A percentile compares a stretch with the other conserved stretches of the same genome.
Conservation (phyloP, 441 rosid species). For the Aleurites moluccanus region DNA sequence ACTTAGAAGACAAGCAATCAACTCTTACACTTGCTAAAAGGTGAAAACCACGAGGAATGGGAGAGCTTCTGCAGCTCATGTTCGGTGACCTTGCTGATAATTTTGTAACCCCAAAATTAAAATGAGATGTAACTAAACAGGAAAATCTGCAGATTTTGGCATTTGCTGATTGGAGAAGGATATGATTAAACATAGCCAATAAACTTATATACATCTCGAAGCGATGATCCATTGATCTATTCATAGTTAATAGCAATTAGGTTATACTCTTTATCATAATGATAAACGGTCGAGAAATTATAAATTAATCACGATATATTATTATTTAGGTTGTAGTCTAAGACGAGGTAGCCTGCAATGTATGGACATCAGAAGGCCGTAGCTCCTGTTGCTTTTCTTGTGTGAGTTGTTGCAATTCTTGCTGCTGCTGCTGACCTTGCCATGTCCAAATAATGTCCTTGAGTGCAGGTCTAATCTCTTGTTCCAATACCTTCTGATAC, state of each 20-base stretch:
- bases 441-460: slow-evolving; percentile 80
- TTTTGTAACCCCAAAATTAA: not conserved
- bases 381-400: slow-evolving; percentile 20
- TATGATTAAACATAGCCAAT: not conserved
- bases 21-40: not conserved
- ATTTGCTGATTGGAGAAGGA: not conserved
- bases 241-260: not conserved
- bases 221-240: not conserved
- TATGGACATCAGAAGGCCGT: slow-evolving; percentile 19
- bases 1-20: not conserved
- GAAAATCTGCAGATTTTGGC: not conserved
- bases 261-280: not conserved
- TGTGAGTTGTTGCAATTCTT: slow-evolving; percentile 11
- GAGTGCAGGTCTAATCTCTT: slow-evolving; percentile 66
- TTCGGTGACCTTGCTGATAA: not conserved
- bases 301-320: too few species aligned
- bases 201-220: not conserved
- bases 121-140: not conserved
- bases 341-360: slow-evolving; percentile 20
- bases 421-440: slow-evolving; percentile 57
- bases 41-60: not conserved
- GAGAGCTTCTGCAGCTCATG: not conserved
- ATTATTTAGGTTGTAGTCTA: not conserved
- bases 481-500: slow-evolving; percentile 60
- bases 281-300: not conserved